Evolutionary conservation across 352 stramenopile genomes (phyloP).

Genomic region (Plasmopara muralis): DNA sequence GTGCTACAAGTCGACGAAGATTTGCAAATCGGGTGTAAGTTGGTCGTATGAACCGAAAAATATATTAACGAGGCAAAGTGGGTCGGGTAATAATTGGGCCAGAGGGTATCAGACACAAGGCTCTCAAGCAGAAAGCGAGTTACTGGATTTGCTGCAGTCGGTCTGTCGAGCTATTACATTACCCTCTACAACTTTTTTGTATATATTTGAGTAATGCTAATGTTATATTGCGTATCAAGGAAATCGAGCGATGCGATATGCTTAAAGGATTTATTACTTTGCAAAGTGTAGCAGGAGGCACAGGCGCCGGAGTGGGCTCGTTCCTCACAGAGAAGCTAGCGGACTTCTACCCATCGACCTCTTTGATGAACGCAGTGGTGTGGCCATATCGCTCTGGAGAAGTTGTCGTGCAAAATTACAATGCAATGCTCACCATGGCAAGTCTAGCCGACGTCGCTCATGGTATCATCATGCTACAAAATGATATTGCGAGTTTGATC

Average conservation of each 20-base stretch:
- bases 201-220: too few relatives aligned
- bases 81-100: constrained; percentile 80
- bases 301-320: constrained; percentile 80
- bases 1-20: constrained; percentile 23
- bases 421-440: constrained; percentile 82
- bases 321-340: constrained; percentile 68
- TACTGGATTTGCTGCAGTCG: constrained; percentile 48
- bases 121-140: constrained; percentile 26
- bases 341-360: constrained; percentile 50
- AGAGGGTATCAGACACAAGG: constrained; percentile 55
- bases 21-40: neutral
- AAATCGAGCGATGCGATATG: constrained; percentile 32
- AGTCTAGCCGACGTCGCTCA: constrained; percentile 52
- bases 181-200: too few relatives aligned
- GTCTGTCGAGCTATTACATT: constrained; percentile 10
- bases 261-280: constrained; percentile 66
- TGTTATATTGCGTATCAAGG: too few relatives aligned
- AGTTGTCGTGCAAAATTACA: constrained; percentile 89
- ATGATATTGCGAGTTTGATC: constrained; percentile 34
- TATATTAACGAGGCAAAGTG: constrained; percentile 50
- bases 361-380: constrained; percentile 67
- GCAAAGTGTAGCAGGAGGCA: constrained; percentile 84
- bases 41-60: constrained; percentile 48
- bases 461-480: constrained; percentile 67
- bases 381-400: constrained; percentile 82